Percentiles rank a stretch among this genome's conserved stretches.
Evolutionary conservation across 495 filamentous ascomycete species (phyloP).

Genomic region (Penicillium cosmopolitanum): DNA sequence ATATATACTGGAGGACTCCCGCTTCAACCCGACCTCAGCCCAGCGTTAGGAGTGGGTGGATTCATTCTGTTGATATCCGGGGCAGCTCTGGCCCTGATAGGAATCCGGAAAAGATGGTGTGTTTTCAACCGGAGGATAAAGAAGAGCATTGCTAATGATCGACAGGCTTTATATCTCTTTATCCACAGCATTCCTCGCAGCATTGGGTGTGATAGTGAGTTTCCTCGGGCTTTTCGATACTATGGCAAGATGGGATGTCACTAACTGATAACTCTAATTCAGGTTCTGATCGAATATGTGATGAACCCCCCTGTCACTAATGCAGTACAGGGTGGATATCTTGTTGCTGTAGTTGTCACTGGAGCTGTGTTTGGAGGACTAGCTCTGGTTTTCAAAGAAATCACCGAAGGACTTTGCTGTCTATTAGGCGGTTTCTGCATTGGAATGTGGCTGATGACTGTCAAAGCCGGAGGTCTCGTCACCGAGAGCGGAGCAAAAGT

Average conservation of each 20-base stretch:
- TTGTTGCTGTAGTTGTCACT: slow-evolving; percentile 77
- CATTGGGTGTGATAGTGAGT: slow-evolving; percentile 70
- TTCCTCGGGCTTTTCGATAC: background rate
- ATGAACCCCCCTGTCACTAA: slow-evolving; percentile 78
- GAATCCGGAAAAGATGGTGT: slow-evolving; percentile 80
- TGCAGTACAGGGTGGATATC: slow-evolving; percentile 84
- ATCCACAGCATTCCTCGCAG: slow-evolving; percentile 72
- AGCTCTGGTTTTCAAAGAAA: slow-evolving; percentile 78
- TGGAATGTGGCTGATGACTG: slow-evolving; percentile 86
- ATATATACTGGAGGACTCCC: slow-evolving; percentile 57
- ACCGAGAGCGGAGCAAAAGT: slow-evolving; percentile 60
- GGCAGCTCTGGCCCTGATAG: slow-evolving; percentile 69
- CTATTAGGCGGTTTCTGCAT: slow-evolving; percentile 85
- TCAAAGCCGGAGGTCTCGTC: slow-evolving; percentile 78
- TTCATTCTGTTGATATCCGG: slow-evolving; percentile 75
- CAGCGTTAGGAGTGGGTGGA: slow-evolving; percentile 78
- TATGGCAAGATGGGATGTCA: background rate
- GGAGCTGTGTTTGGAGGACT: slow-evolving; percentile 76
- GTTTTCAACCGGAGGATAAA: background rate
- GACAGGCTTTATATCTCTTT: slow-evolving; percentile 75
- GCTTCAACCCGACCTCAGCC: slow-evolving; percentile 73
- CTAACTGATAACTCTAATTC: slow-evolving; percentile 13
- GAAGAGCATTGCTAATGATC: slow-evolving; percentile 8
- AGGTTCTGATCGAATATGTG: slow-evolving; percentile 86
- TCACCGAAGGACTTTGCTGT: slow-evolving; percentile 86